phyloP scores from a whole-genome alignment of 371 early-diverging fungal genomes.

The Zychaea mexicana region DNA sequence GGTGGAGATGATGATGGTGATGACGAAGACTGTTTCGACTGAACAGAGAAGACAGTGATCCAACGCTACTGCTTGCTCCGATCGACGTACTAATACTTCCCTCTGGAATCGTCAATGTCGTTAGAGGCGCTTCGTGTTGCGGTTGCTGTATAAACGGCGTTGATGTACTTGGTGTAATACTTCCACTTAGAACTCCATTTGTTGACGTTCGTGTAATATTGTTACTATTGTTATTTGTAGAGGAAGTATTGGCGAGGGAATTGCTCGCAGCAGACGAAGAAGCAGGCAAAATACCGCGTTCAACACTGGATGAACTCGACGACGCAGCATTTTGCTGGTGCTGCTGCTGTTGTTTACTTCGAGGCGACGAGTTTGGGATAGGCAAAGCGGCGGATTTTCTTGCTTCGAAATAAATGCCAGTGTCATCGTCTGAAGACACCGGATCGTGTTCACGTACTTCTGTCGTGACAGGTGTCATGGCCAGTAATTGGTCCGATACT shows the following conservation, averaged over 20 bases:
- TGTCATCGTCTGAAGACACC: constrained; percentile 25
- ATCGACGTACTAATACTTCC: constrained; percentile 11
- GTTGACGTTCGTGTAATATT: not conserved
- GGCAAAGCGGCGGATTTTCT: constrained; percentile 36
- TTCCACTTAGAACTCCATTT: not conserved
- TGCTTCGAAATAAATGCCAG: constrained; percentile 15
- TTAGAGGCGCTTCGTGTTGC: not conserved
- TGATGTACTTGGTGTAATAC: constrained; percentile 7
- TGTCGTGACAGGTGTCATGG: constrained; percentile 8
- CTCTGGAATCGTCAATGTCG: not conserved
- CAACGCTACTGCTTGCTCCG: constrained; percentile 16
- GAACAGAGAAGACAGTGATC: constrained; percentile 22
- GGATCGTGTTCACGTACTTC: constrained; percentile 10
- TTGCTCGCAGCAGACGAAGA: no score
- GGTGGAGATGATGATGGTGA: constrained; percentile 23
- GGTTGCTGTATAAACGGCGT: not conserved
- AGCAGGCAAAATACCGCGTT: constrained; percentile 8
- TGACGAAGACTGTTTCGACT: constrained; percentile 18
- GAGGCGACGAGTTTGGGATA: constrained; percentile 33
- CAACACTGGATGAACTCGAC: constrained; percentile 22
- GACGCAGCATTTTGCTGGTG: constrained; percentile 13
- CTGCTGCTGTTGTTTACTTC: constrained; percentile 5
- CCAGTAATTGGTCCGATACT: constrained; percentile 14
- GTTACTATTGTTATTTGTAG: no score
- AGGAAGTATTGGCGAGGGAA: no score